These are phyloP conservation scores for Fusarium sororula DNA, from an alignment of 2,329 filamentous ascomycete species.

Conservation along the genomic window DNA sequence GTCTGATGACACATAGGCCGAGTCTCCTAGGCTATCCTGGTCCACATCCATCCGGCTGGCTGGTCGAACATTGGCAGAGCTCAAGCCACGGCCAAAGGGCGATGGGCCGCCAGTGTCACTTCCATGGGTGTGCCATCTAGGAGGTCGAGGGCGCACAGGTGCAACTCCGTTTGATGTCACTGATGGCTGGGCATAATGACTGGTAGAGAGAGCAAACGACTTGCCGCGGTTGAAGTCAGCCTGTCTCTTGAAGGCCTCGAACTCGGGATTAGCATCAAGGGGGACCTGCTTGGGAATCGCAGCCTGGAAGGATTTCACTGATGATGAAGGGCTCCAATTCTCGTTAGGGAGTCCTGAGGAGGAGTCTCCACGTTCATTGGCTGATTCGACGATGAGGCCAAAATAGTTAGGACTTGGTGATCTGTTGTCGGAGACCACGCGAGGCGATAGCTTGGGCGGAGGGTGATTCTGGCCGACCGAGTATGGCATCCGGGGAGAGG, in stretches of 20 bases:
- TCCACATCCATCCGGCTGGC: conserved; percentile 55
- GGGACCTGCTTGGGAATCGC: conserved; percentile 75
- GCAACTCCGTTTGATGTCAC: conserved; percentile 37
- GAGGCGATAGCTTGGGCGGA: conserved; percentile 61
- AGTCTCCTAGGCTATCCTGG: conserved; percentile 58
- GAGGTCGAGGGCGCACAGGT: conserved; percentile 53
- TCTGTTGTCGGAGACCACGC: conserved; percentile 49
- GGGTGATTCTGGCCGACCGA: conserved; percentile 65
- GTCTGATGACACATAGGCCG: conserved; percentile 63
- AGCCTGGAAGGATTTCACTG: conserved; percentile 74
- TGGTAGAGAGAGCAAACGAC: conserved; percentile 55
- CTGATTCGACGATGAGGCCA: conserved; percentile 73
- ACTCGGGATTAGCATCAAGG: conserved; percentile 81
- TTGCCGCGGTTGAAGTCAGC: conserved; percentile 69
- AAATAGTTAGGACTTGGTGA: conserved; percentile 87
- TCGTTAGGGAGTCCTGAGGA: conserved; percentile 71
- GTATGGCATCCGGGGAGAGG: conserved; percentile 61
- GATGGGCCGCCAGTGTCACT: conserved; percentile 54
- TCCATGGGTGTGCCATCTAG: conserved; percentile 60
- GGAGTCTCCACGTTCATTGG: conserved; percentile 70
- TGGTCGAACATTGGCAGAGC: conserved; percentile 31
- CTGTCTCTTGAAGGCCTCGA: conserved; percentile 79
- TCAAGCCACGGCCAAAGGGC: conserved; percentile 40
- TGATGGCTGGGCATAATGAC: conserved; percentile 55
- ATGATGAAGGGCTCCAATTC: conserved; percentile 79